A percentile compares a stretch with the other conserved stretches of the same genome.
phyloP scores from a whole-genome alignment of 2,329 filamentous ascomycete species.

The Exutisphaerella laricina region DNA sequence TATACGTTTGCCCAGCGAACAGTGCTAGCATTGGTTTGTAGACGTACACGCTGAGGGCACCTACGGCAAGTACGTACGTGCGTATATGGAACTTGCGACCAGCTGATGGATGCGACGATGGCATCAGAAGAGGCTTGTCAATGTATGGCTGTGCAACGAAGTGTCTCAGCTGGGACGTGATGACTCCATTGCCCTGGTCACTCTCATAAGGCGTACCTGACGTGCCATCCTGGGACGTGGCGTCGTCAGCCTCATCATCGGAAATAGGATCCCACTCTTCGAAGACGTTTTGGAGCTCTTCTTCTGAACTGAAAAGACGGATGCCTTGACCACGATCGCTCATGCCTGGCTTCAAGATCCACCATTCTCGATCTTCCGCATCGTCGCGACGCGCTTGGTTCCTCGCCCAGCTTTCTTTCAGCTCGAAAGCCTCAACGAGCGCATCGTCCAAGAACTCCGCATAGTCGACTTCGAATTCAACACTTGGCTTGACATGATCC shows the following conservation, averaged over 20 bases:
- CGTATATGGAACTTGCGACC: slow-evolving; percentile 90
- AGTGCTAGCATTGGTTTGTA: slow-evolving; percentile 89
- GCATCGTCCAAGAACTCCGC: slow-evolving; percentile 95
- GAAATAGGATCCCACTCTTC: slow-evolving; percentile 81
- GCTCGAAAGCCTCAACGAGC: slow-evolving; percentile 74
- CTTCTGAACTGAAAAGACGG: slow-evolving; percentile 76
- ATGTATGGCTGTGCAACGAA: slow-evolving; percentile 97
- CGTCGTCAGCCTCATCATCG: slow-evolving; percentile 58
- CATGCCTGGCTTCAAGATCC: slow-evolving; percentile 98
- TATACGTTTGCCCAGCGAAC: slow-evolving; percentile 73
- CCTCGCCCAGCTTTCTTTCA: slow-evolving; percentile 67
- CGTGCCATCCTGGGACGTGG: slow-evolving; percentile 21
- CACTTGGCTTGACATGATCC: slow-evolving; percentile 67
- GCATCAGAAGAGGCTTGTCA: slow-evolving; percentile 71
- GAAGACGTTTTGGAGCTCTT: slow-evolving; percentile 79
- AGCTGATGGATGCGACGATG: slow-evolving; percentile 41
- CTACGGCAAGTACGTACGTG: slow-evolving; percentile 79
- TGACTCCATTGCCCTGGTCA: slow-evolving; percentile 52
- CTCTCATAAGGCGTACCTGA: slow-evolving; percentile 2
- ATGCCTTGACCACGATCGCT: slow-evolving; percentile 94
- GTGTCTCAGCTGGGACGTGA: slow-evolving; percentile 86
- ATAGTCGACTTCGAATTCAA: slow-evolving; percentile 92
- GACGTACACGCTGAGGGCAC: slow-evolving; percentile 74
- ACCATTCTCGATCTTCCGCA: slow-evolving; percentile 61
- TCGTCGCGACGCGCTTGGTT: slow-evolving; percentile 51